Evolutionary conservation across 805 yeast genomes (phyloP).

Genomic region (Candida railenensis): DNA sequence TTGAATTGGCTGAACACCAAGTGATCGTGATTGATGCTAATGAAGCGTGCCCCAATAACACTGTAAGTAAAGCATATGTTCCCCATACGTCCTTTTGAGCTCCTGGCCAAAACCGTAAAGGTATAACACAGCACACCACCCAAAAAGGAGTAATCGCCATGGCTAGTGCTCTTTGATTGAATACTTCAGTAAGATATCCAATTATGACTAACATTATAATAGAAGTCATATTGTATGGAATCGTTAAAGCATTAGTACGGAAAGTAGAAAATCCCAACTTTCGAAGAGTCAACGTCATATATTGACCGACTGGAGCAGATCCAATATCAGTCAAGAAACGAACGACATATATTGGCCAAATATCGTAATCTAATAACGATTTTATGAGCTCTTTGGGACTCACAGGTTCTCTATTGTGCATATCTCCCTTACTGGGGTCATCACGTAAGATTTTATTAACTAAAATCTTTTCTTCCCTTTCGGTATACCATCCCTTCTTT

Average conservation of each 20-base stretch:
- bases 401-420: slow-evolving; percentile 27
- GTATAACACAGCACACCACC: slow-evolving; percentile 19
- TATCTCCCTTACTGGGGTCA: slow-evolving; percentile 30
- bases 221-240: slow-evolving; percentile 42
- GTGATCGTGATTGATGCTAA: slow-evolving; percentile 54
- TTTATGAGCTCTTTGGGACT: slow-evolving; percentile 15
- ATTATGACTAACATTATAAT: slow-evolving; percentile 22
- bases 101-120: slow-evolving; percentile 39
- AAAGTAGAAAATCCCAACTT: slow-evolving; percentile 51
- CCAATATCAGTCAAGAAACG: slow-evolving; percentile 17
- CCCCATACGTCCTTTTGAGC: slow-evolving; percentile 41
- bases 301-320: slow-evolving; percentile 13
- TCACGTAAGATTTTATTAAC: slow-evolving; percentile 28
- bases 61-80: slow-evolving; percentile 36
- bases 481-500: slow-evolving; percentile 40
- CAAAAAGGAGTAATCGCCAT: slow-evolving; percentile 17
- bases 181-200: slow-evolving; percentile 21
- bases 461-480: slow-evolving; percentile 24
- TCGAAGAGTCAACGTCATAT: slow-evolving; percentile 8
- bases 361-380: slow-evolving; percentile 22
- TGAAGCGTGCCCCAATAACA: slow-evolving; percentile 44
- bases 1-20: slow-evolving; percentile 63
- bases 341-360: slow-evolving; percentile 24
- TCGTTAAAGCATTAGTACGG: slow-evolving; percentile 48
- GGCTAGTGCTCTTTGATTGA: slow-evolving; percentile 22